phyloP scores from a whole-genome alignment of 768 basidiomycete species.

The Xerocomus potaroensis region DNA sequence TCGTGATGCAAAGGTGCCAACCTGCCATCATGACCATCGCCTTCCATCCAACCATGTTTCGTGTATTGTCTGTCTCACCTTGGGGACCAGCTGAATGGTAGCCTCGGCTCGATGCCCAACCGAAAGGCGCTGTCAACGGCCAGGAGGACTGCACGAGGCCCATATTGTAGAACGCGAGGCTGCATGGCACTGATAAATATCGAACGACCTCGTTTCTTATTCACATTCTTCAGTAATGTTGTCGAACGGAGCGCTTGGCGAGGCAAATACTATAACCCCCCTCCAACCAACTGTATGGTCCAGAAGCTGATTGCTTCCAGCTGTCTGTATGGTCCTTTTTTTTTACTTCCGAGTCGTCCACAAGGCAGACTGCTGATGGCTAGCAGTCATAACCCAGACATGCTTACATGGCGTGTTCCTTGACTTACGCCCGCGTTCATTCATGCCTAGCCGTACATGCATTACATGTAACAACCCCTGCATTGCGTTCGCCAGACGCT shows the following conservation, averaged over 20 bases:
- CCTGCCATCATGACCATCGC: no score
- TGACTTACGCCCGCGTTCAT: conserved; percentile 7
- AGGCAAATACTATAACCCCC: not conserved
- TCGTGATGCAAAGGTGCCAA: no score
- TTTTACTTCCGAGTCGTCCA: not conserved
- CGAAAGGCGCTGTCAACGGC: conserved; percentile 10
- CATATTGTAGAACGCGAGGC: conserved; percentile 4
- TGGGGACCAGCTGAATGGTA: no score
- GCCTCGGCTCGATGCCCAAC: not conserved
- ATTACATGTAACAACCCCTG: conserved; percentile 9
- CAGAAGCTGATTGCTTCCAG: not conserved
- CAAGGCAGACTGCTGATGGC: not conserved
- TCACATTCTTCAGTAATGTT: conserved; percentile 4
- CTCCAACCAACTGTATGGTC: not conserved
- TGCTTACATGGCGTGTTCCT: conserved; percentile 14
- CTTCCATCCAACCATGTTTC: no score
- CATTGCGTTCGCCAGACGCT: conserved; percentile 15
- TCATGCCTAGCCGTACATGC: conserved; percentile 16
- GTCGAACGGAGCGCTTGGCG: not conserved
- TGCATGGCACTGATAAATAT: conserved; percentile 13
- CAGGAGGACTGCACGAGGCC: conserved; percentile 26
- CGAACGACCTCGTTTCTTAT: conserved; percentile 8
- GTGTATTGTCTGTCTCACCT: no score
- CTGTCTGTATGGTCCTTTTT: not conserved
- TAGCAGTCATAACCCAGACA: not conserved